A percentile compares a stretch with the other conserved stretches of the same genome.
Conservation (phyloP, 2,329 filamentous ascomycete genomes). For the Cyphellophora europaea region DNA sequence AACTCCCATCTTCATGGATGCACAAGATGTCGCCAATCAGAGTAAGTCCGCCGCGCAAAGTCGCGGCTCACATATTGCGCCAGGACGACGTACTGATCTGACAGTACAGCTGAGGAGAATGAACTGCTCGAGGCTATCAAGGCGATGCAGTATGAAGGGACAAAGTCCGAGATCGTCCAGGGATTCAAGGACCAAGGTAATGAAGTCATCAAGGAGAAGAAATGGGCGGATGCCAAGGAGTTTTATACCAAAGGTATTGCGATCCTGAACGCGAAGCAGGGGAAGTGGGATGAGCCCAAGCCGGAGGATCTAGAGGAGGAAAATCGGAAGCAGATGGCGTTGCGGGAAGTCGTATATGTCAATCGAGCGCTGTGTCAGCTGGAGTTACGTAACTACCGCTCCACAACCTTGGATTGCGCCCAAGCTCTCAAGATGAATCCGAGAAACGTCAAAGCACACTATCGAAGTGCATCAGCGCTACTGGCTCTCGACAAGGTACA, state of each 20-base stretch:
- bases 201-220: slow-evolving; percentile 65
- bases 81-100: slow-evolving; percentile 10
- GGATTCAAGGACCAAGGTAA: slow-evolving; percentile 92
- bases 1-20: slow-evolving; percentile 90
- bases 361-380: slow-evolving; percentile 89
- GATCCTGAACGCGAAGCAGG: slow-evolving; percentile 47
- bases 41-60: neutral
- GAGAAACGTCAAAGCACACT: slow-evolving; percentile 80
- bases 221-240: slow-evolving; percentile 76
- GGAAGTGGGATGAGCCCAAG: slow-evolving; percentile 38
- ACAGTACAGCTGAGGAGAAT: slow-evolving; percentile 55
- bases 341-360: slow-evolving; percentile 68
- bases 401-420: slow-evolving; percentile 76
- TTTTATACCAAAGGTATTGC: slow-evolving; percentile 84
- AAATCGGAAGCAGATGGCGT: slow-evolving; percentile 50
- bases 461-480: slow-evolving; percentile 71
- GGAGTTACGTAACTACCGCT: slow-evolving; percentile 81
- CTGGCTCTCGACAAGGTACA: slow-evolving; percentile 66
- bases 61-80: neutral
- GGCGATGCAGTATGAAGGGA: slow-evolving; percentile 88
- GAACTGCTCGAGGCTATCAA: slow-evolving; percentile 75
- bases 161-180: slow-evolving; percentile 67
- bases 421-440: slow-evolving; percentile 70
- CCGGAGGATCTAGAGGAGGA: slow-evolving; percentile 48
- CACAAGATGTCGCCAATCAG: slow-evolving; percentile 52